Evolutionary conservation across 75 land plant genomes (phyloP).

Genomic region (Cupressus sempervirens): DNA sequence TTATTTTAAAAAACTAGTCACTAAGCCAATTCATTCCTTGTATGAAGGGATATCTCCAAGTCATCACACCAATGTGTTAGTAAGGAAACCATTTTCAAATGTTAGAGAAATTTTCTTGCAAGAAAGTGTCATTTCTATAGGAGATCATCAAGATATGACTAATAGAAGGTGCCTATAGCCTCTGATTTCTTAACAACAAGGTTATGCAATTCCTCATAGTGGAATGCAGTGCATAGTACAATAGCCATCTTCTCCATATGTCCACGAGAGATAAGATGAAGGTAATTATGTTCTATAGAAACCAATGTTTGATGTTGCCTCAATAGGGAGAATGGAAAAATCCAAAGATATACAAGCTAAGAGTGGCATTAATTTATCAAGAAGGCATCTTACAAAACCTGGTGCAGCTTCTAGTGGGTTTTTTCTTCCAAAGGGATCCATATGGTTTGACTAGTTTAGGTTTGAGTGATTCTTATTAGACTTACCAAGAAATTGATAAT

Average conservation of each 20-base stretch:
- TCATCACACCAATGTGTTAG: conserved; percentile 9
- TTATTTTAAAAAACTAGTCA: background rate
- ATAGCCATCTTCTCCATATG: background rate
- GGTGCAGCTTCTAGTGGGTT: background rate
- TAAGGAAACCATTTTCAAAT: background rate
- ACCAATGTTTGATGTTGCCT: background rate
- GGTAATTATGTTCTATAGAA: background rate
- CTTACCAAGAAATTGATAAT: too few relatives aligned
- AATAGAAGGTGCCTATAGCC: background rate
- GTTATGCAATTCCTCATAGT: background rate
- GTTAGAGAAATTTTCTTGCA: background rate
- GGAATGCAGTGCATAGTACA: conserved; percentile 1
- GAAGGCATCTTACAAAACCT: background rate
- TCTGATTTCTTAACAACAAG: conserved; percentile 9
- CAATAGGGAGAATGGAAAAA: background rate
- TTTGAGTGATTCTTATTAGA: conserved; percentile 13
- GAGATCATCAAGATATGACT: background rate
- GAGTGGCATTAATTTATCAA: background rate
- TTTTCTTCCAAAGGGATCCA: background rate
- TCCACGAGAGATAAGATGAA: background rate
- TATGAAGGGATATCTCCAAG: background rate
- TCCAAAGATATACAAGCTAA: background rate
- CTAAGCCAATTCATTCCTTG: background rate
- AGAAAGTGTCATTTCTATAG: background rate
- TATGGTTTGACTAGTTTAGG: background rate